These are phyloP conservation scores for Benincasa hispida DNA, from an alignment of 306 rosid genomes.

Conservation along the genomic window DNA sequence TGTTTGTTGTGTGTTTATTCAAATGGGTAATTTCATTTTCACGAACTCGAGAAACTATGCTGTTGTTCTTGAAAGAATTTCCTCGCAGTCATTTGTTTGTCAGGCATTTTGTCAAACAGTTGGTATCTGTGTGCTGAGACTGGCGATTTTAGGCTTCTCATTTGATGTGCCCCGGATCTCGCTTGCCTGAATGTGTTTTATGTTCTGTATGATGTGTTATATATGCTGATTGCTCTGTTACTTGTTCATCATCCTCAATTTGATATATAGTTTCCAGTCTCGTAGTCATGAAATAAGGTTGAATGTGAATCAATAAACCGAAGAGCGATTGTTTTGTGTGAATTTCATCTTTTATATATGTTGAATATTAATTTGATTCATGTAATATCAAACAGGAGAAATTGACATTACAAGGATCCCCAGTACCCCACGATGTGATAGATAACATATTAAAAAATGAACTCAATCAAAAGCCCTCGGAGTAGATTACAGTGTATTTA, in stretches of 20 bases:
- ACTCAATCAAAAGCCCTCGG: background rate
- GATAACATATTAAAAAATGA: background rate
- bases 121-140: background rate
- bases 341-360: background rate
- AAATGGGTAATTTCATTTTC: background rate
- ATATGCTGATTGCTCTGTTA: background rate
- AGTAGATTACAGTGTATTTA: background rate
- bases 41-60: background rate
- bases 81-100: background rate
- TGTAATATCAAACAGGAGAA: background rate
- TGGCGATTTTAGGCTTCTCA: background rate
- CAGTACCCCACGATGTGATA: background rate
- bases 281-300: background rate
- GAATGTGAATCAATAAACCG: background rate
- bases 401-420: background rate
- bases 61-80: background rate
- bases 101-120: conserved; percentile 1
- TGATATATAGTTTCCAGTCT: background rate
- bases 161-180: background rate
- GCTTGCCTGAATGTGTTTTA: background rate
- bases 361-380: background rate
- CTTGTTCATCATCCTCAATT: background rate
- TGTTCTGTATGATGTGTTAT: background rate
- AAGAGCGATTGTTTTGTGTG: background rate
- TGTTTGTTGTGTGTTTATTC: background rate